Conservation (phyloP, 176 grass and related monocot genomes). For the Oryza meyeriana region DNA sequence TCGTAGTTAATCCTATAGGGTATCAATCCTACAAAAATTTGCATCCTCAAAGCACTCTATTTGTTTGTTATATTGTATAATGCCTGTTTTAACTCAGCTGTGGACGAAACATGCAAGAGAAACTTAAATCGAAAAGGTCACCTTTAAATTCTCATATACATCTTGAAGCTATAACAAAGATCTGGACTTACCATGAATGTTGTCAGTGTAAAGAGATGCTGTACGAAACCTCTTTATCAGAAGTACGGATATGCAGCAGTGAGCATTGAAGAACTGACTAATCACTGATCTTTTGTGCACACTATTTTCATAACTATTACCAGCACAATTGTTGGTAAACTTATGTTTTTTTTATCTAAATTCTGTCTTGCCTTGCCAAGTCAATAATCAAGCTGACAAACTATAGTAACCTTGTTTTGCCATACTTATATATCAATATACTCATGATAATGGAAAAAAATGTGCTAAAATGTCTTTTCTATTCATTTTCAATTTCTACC, state of each 20-base stretch:
- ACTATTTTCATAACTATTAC: conserved; percentile 5
- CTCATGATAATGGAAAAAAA: not conserved
- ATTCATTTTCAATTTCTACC: not conserved
- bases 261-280: not conserved
- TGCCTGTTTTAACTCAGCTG: not conserved
- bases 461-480: not conserved
- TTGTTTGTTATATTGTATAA: conserved; percentile 2
- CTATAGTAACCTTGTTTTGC: conserved; percentile 7
- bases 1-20: not conserved
- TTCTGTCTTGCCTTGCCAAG: not conserved
- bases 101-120: conserved; percentile 11
- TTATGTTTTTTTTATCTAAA: not conserved
- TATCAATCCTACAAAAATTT: not conserved
- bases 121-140: not conserved
- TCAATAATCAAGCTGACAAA: not conserved
- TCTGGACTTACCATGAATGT: not conserved
- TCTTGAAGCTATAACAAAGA: not conserved
- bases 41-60: not conserved
- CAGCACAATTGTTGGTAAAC: not conserved
- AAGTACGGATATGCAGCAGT: not conserved
- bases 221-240: not conserved
- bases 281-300: conserved; percentile 8
- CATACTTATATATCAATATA: not conserved
- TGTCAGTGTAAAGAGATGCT: not conserved
- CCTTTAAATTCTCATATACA: not conserved